Percentiles rank a stretch among this genome's conserved stretches.
These are phyloP conservation scores for Ustilago sp. DNA, from an alignment of 1,284 basidiomycete genomes.

Conservation along the genomic window DNA sequence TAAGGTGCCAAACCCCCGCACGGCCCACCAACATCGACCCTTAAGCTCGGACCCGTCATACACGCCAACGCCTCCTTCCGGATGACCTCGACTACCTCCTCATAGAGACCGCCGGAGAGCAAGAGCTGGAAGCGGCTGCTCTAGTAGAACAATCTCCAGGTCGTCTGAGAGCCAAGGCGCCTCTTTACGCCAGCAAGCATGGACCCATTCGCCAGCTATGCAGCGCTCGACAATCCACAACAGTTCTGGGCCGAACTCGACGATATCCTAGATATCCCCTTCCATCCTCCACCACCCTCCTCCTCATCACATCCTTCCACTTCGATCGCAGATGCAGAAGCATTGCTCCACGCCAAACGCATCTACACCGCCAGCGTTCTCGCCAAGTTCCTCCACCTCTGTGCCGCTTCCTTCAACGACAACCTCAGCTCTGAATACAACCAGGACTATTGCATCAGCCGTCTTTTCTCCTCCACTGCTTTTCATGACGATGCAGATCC, in stretches of 20 bases:
- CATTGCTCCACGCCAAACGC: conserved; percentile 29
- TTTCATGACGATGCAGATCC: conserved; percentile 34
- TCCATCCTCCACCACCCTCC: conserved; percentile 15
- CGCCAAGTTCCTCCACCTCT: conserved; percentile 57
- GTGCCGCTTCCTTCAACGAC: conserved; percentile 54
- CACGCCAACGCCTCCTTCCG: background rate
- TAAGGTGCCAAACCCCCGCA: background rate
- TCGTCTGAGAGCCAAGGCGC: background rate
- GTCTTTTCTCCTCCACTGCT: conserved; percentile 47
- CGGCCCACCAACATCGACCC: background rate
- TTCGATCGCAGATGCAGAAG: conserved; percentile 1
- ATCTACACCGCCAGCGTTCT: conserved; percentile 40
- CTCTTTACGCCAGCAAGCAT: conserved; percentile 18
- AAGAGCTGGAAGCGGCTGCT: background rate
- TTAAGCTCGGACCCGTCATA: background rate
- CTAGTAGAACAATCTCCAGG: background rate
- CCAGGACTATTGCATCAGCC: conserved; percentile 52
- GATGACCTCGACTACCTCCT: background rate
- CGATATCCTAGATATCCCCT: conserved; percentile 54
- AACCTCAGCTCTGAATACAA: conserved; percentile 46
- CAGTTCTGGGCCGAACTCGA: conserved; percentile 63
- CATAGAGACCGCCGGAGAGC: background rate
- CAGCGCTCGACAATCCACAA: conserved; percentile 48
- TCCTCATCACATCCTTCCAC: background rate
- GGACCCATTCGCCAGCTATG: conserved; percentile 59